Percentiles rank a stretch among this genome's conserved stretches.
Evolutionary conservation across 1,284 basidiomycete genomes (phyloP).

Genomic region (Microbotryum scabiosae): DNA sequence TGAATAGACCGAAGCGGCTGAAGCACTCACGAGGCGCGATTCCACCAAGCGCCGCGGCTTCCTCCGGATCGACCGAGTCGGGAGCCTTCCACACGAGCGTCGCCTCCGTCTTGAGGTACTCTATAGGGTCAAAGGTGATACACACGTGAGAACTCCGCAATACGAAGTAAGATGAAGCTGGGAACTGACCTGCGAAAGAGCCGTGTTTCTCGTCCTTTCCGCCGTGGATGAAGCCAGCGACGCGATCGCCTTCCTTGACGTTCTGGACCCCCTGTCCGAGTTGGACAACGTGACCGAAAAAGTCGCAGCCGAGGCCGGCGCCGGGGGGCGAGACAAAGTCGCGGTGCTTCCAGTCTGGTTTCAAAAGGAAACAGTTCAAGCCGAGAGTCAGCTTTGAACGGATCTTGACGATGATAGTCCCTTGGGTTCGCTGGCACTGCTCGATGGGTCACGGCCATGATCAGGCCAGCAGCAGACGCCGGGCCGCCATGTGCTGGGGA

Average conservation of each 20-base stretch:
- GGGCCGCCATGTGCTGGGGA: too few species aligned
- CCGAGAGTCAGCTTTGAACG: neutral
- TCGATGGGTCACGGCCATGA: too few species aligned
- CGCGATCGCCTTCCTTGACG: constrained; percentile 52
- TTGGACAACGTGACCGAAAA: constrained; percentile 51
- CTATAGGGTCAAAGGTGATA: constrained; percentile 37
- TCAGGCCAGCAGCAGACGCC: too few species aligned
- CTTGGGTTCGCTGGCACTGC: too few species aligned
- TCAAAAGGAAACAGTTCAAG: too few species aligned
- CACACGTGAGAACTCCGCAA: too few species aligned
- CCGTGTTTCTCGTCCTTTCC: constrained; percentile 38
- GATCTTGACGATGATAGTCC: too few species aligned
- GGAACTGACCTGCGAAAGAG: constrained; percentile 31
- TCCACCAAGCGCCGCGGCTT: constrained; percentile 42
- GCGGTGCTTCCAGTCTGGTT: constrained; percentile 38
- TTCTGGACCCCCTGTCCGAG: constrained; percentile 50
- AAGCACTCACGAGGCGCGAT: constrained; percentile 20
- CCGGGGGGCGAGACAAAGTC: constrained; percentile 33
- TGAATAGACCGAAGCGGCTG: neutral
- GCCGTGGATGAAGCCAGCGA: constrained; percentile 48
- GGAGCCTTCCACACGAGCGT: constrained; percentile 37
- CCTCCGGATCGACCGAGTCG: constrained; percentile 45
- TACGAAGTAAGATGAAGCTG: too few species aligned
- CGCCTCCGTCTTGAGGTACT: constrained; percentile 42
- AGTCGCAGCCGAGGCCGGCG: constrained; percentile 51